These are phyloP conservation scores for Wickerhamiella cacticola DNA, from an alignment of 805 yeast species.

Conservation along the genomic window DNA sequence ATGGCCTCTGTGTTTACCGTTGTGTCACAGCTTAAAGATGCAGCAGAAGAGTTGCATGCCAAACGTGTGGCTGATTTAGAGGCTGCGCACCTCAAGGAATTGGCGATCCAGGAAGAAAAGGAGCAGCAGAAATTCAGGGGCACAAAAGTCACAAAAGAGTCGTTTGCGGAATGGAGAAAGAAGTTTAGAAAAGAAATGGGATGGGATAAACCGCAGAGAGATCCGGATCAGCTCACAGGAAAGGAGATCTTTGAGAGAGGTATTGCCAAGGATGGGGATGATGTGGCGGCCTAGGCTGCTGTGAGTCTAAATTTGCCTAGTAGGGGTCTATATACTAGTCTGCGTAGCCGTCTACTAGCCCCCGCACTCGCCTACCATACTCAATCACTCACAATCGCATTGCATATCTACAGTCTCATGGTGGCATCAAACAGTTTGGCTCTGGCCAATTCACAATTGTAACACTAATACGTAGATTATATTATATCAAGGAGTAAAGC, in stretches of 20 bases:
- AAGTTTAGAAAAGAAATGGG: constrained; percentile 45
- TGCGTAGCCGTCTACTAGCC: no score
- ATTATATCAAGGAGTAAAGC: no score
- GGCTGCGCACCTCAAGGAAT: constrained; percentile 43
- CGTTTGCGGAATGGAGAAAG: constrained; percentile 61
- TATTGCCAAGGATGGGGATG: constrained; percentile 59
- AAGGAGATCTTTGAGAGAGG: constrained; percentile 84
- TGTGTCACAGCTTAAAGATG: constrained; percentile 65
- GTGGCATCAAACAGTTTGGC: no score
- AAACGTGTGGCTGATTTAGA: constrained; percentile 45
- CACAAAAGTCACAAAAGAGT: constrained; percentile 72
- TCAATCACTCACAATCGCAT: no score
- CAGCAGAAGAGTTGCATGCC: constrained; percentile 57
- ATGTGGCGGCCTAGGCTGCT: constrained; percentile 35
- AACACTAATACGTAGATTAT: no score
- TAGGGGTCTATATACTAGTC: no score
- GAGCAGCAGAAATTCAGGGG: constrained; percentile 88
- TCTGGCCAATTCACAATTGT: no score
- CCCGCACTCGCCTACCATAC: no score
- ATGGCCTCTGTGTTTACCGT: constrained; percentile 84
- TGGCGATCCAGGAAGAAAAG: constrained; percentile 55
- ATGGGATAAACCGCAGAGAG: constrained; percentile 44
- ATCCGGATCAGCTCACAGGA: constrained; percentile 73
- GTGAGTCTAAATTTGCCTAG: no score
- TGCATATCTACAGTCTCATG: no score